Evolutionary conservation across 352 stramenopile genomes (phyloP).

Genomic region (Globisporangium sylvaticum): DNA sequence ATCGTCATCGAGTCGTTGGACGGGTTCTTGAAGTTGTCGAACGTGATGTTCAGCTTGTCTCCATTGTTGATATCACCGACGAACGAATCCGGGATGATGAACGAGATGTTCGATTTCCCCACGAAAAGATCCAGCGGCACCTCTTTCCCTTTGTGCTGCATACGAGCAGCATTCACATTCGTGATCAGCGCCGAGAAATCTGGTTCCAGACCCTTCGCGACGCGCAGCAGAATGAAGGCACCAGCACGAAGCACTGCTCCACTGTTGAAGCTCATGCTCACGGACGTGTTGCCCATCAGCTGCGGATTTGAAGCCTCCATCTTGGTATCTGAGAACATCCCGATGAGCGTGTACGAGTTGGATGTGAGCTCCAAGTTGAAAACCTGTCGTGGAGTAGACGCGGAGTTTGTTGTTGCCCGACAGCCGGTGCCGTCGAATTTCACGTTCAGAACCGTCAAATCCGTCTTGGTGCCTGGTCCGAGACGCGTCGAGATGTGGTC

Average conservation of each 20-base stretch:
- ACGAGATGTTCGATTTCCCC: constrained; percentile 60
- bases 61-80: constrained; percentile 66
- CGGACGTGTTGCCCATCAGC: constrained; percentile 46
- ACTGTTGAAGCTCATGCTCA: constrained; percentile 58
- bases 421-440: constrained; percentile 59
- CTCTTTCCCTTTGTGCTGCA: constrained; percentile 28
- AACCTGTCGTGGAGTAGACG: constrained; percentile 30
- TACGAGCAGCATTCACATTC: constrained; percentile 38
- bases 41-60: constrained; percentile 59
- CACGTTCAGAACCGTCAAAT: constrained; percentile 46
- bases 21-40: constrained; percentile 61
- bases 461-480: constrained; percentile 51
- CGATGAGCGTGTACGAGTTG: constrained; percentile 49
- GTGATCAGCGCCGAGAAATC: constrained; percentile 57
- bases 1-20: constrained; percentile 55
- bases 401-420: constrained; percentile 21
- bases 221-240: constrained; percentile 64
- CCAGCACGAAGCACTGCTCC: constrained; percentile 54
- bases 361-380: constrained; percentile 59
- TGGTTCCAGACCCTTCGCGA: constrained; percentile 48
- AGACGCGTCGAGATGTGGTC: constrained; percentile 60
- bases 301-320: constrained; percentile 43
- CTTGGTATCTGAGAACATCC: constrained; percentile 42
- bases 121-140: constrained; percentile 47
- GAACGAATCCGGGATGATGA: constrained; percentile 64